Base-by-base conservation (phyloP, 257 asterid species). In the Agastache rugosa region DNA sequence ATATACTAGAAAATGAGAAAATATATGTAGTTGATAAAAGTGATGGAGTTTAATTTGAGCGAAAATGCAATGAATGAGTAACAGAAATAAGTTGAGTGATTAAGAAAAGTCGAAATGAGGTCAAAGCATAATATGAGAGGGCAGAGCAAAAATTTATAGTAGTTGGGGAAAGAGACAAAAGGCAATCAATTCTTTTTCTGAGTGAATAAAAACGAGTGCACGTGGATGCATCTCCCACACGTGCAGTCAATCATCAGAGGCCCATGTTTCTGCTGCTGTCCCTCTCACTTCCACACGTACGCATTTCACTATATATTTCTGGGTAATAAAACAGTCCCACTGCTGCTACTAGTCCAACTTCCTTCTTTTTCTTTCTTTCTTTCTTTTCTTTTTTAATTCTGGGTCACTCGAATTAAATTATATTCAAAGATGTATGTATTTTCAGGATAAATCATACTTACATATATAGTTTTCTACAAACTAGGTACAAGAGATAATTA, bases 211-310 rank as follows among this genome's bases (percentile, higher is more conserved):
- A 81, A 87, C 87, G 90, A 83, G 86, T 84, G 98, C 94, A 90
- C 96, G 97, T 86, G 97, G 91, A 86, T 81, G 74, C 81, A 77
- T 62, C 78, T 61, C 83, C 88, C 98, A 84, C 95, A 90, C 97
- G 98, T 87, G 97, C 89, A 76, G 84, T 86, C 92, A 86, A 81
- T 83, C 88, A 79, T 87, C 90, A 72, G 75, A 77, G 85, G 69
- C 79, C 86, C 82, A 68, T 67, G 74, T 75, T 67, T 67, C 73
- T 54, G 76, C 59, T 35, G 74, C 47, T 35, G 77, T 75, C 85
- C 41, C 77, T 59, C 69, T 75, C 88, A 77, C 69, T 42, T 11
- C 22, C 83, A 56, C 77, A 63, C 78, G 71, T 62, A 68, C 77
- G 76, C 76, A 67, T 42, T 64, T 41, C 35, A 69, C 76, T 53